Base-by-base conservation (phyloP, 805 yeast genomes). In the Candida sanyiensis region DNA sequence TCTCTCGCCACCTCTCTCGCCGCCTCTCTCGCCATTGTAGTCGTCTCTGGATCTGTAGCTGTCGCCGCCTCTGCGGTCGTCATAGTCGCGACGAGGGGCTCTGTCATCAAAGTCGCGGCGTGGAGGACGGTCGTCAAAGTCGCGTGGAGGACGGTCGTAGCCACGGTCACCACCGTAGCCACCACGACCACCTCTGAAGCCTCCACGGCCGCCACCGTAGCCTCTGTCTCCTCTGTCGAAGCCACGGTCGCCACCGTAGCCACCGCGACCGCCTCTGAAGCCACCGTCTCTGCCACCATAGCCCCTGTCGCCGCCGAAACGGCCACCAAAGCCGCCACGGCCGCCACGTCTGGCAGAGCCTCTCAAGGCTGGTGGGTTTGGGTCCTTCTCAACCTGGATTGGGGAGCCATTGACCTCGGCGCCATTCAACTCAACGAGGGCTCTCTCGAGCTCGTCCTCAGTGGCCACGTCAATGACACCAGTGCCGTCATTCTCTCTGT, bases 361-460 rank as follows among this genome's bases (percentile, higher is more conserved):
- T 55, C 73, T 66, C 41, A 69, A 61, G 50, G 72, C 67, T 46
- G 72, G 76, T 53, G 66, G 73, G 62, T 59, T 62, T 52, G 69
- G 73, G 52, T 87, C 96, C 62, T 82, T 86, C 64, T 86, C 95
- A 43, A 83, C 85, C 37, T 77, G 64, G 42, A 86, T 67, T 44
- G 76, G 67, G 38, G 77, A 60, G 52, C 93, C 93, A 58, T 80
- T 80, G 65, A 72, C 77, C 44, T 83, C 82, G 44, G 75, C 67
- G 50, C 77, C 80, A 61, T 85, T 85, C 54, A 85, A 70, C 57
- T 80, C 75, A 42, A 76, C 75, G 50, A 90, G 64, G 33, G 97
- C 93, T 46, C 73, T 72, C 40, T 70, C 80, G 54, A 90, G 72
- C 50, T 83, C 83, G 44, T 84, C 95, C 56, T 80, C 82, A 44